Percentiles rank a stretch among this genome's conserved stretches.
Evolutionary conservation across 2,329 filamentous ascomycete species (phyloP).

Genomic region (Lasiodiplodia citricola): DNA sequence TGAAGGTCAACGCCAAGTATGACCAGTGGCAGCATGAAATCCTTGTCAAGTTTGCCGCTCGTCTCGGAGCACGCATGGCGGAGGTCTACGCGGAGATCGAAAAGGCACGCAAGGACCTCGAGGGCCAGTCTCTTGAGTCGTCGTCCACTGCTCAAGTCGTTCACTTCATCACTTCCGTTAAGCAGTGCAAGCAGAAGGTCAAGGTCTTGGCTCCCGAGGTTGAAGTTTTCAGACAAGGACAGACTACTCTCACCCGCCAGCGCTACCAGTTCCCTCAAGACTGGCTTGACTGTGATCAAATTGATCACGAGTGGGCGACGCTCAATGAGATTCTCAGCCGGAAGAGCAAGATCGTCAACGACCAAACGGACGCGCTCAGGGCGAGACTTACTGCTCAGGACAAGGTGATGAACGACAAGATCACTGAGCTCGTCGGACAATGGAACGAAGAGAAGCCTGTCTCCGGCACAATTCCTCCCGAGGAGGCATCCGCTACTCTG

Average conservation of each 20-base stretch:
- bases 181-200: conserved; percentile 93
- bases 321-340: conserved; percentile 89
- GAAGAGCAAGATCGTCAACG: conserved; percentile 93
- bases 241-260: conserved; percentile 88
- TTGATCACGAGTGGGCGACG: conserved; percentile 94
- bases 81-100: conserved; percentile 93
- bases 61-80: conserved; percentile 86
- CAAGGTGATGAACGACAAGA: conserved; percentile 86
- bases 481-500: conserved; percentile 83
- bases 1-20: conserved; percentile 98
- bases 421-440: conserved; percentile 79
- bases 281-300: conserved; percentile 95
- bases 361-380: conserved; percentile 91
- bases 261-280: conserved; percentile 92
- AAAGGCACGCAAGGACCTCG: conserved; percentile 86
- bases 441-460: conserved; percentile 99
- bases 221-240: conserved; percentile 92
- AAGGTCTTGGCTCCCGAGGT: conserved; percentile 95
- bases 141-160: conserved; percentile 97
- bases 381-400: conserved; percentile 96
- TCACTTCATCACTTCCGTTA: conserved; percentile 96
- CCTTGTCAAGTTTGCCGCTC: conserved; percentile 86
- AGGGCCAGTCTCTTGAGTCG: conserved; percentile 89
- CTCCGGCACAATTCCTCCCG: conserved; percentile 89
- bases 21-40: conserved; percentile 99